Evolutionary conservation across 257 asterid species (phyloP).

Genomic region (Fraxinus cuspidata): DNA sequence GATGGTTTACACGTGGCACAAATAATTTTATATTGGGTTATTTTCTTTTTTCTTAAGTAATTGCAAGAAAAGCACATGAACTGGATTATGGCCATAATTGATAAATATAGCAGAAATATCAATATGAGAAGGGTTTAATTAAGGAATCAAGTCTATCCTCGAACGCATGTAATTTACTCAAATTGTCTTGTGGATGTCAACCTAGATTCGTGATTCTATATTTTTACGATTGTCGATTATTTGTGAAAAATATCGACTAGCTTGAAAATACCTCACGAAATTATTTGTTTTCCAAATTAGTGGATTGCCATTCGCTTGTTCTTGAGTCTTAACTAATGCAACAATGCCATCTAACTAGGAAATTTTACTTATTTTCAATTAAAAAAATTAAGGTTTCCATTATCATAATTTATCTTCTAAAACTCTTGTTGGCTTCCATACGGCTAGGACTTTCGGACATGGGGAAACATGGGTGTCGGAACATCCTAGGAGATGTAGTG

Average conservation of each 20-base stretch:
- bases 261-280: too few relatives aligned
- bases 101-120: too few relatives aligned
- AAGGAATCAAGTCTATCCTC: not conserved
- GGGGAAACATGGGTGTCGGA: conserved; percentile 22
- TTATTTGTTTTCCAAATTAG: not conserved
- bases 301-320: not conserved
- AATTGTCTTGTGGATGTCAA: not conserved
- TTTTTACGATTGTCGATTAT: too few relatives aligned
- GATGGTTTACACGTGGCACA: conserved; percentile 25
- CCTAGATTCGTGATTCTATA: too few relatives aligned
- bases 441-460: not conserved
- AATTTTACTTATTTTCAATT: not conserved
- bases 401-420: not conserved
- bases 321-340: not conserved
- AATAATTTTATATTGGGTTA: not conserved
- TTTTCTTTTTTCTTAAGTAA: not conserved
- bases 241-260: not conserved
- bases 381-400: too few relatives aligned
- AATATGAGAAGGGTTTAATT: too few relatives aligned
- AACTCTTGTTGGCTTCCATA: not conserved
- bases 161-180: not conserved
- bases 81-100: not conserved
- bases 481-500: conserved; percentile 9
- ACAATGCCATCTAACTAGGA: not conserved
- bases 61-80: not conserved